Evolutionary conservation across 208 protist genomes (phyloP).

Genomic region (Leptomonas pyrrhocoris): DNA sequence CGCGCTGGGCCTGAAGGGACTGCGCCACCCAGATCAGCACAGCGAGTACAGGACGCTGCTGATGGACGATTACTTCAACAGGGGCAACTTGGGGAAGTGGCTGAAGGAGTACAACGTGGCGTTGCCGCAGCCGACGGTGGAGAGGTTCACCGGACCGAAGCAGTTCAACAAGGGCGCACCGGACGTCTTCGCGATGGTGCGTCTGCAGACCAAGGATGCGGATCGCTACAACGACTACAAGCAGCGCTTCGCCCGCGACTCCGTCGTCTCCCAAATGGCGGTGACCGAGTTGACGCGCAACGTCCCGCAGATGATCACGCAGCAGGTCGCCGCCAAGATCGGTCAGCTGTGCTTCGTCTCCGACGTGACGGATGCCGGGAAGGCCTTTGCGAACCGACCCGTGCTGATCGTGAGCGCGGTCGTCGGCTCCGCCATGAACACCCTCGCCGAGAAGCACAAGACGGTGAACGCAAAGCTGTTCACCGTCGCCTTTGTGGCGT

Average conservation of each 20-base stretch:
- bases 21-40: slow-evolving; percentile 32
- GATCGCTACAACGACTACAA: slow-evolving; percentile 45
- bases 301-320: slow-evolving; percentile 55
- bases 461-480: slow-evolving; percentile 24
- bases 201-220: slow-evolving; percentile 30
- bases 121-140: slow-evolving; percentile 18
- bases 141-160: slow-evolving; percentile 12
- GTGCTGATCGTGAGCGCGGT: slow-evolving; percentile 57
- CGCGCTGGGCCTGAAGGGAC: slow-evolving; percentile 30
- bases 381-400: slow-evolving; percentile 13
- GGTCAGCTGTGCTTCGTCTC: slow-evolving; percentile 52
- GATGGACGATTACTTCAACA: slow-evolving; percentile 37
- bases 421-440: slow-evolving; percentile 29
- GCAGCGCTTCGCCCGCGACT: slow-evolving; percentile 23
- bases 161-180: slow-evolving; percentile 12
- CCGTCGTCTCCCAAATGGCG: slow-evolving; percentile 55
- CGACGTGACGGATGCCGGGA: slow-evolving; percentile 31
- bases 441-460: slow-evolving; percentile 15
- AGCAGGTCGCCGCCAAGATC: slow-evolving; percentile 61
- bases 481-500: slow-evolving; percentile 57
- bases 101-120: slow-evolving; percentile 45
- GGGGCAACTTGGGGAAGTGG: slow-evolving; percentile 5
- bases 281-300: slow-evolving; percentile 28
- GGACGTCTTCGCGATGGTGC: slow-evolving; percentile 33
- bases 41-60: slow-evolving; percentile 28